These are phyloP conservation scores for Aplosporella prunicola DNA, from an alignment of 2,329 filamentous ascomycete genomes.

Conservation along the genomic window DNA sequence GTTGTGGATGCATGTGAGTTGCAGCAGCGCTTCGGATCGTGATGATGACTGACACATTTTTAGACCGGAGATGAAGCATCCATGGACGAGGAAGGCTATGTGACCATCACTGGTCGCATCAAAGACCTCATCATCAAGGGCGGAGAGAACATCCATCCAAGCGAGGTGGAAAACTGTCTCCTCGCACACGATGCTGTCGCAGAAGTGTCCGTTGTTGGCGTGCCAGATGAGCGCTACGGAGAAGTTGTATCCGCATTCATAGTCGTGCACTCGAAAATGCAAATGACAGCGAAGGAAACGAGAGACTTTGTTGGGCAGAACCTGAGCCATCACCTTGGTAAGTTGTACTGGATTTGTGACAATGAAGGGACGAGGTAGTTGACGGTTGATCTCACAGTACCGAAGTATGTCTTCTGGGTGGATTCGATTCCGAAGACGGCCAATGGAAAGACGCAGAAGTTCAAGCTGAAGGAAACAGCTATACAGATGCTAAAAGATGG, in stretches of 20 bases:
- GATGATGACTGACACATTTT: not conserved
- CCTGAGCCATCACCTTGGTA: constrained; percentile 61
- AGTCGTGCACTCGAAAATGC: constrained; percentile 37
- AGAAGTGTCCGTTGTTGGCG: constrained; percentile 74
- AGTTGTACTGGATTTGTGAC: constrained; percentile 24
- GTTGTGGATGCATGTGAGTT: constrained; percentile 67
- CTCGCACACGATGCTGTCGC: constrained; percentile 60
- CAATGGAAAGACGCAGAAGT: constrained; percentile 96
- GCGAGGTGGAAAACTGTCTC: constrained; percentile 85
- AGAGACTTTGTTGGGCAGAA: constrained; percentile 61
- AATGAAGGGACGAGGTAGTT: not conserved
- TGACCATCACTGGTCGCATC: constrained; percentile 81
- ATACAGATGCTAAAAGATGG: constrained; percentile 38
- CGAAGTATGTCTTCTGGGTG: constrained; percentile 83
- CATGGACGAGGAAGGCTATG: constrained; percentile 75
- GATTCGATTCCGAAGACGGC: constrained; percentile 69
- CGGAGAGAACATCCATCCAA: constrained; percentile 90
- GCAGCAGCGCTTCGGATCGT: not conserved
- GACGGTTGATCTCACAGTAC: constrained; percentile 42
- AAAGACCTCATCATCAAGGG: constrained; percentile 94
- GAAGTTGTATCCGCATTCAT: constrained; percentile 84
- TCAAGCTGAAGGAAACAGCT: constrained; percentile 64
- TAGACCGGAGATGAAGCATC: constrained; percentile 82
- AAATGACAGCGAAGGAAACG: constrained; percentile 50
- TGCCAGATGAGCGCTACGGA: constrained; percentile 73